Evolutionary conservation across 305 asterid species (phyloP).

Genomic region (Caryopteris hybrid): DNA sequence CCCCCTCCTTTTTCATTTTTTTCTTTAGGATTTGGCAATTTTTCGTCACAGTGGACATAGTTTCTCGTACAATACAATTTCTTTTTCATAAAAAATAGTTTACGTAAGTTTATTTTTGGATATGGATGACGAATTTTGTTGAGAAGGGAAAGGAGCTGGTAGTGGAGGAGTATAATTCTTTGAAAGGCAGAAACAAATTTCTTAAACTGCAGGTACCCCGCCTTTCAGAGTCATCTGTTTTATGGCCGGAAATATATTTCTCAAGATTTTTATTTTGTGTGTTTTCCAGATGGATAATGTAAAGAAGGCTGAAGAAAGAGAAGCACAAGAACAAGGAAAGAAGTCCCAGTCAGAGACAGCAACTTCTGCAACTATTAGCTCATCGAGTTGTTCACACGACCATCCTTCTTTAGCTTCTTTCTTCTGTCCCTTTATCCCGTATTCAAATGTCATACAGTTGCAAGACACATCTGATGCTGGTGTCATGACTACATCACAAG

Average conservation of each 20-base stretch:
- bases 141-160: slow-evolving; percentile 56
- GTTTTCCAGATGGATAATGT: slow-evolving; percentile 30
- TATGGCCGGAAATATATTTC: not conserved
- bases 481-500: slow-evolving; percentile 14
- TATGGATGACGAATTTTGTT: not conserved
- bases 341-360: slow-evolving; percentile 14
- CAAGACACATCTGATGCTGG: slow-evolving; percentile 21
- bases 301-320: slow-evolving; percentile 22
- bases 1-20: no score
- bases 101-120: not conserved
- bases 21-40: no score
- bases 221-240: not conserved
- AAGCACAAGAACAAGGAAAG: slow-evolving; percentile 8
- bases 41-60: no score
- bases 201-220: slow-evolving; percentile 41
- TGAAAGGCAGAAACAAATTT: slow-evolving; percentile 37
- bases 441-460: slow-evolving; percentile 22
- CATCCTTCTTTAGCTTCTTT: slow-evolving; percentile 34
- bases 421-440: slow-evolving; percentile 34
- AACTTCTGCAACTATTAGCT: slow-evolving; percentile 13
- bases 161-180: slow-evolving; percentile 25
- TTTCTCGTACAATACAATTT: no score
- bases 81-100: not conserved
- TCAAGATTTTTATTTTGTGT: not conserved
- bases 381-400: slow-evolving; percentile 25